Evolutionary conservation across 2,329 filamentous ascomycete species (phyloP).

Genomic region (Blumeria graminis): DNA sequence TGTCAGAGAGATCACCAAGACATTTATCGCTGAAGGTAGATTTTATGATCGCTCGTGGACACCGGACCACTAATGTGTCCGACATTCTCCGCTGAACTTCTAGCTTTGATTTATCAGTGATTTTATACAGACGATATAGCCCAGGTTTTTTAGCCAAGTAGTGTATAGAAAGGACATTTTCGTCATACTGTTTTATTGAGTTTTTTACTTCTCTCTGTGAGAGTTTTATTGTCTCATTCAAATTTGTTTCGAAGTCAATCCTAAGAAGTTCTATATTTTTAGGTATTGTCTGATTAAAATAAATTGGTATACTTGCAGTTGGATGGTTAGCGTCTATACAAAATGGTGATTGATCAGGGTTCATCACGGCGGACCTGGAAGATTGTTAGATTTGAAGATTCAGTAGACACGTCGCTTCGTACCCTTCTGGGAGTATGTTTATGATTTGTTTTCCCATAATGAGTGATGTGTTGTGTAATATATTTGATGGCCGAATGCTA

Average conservation of each 20-base stretch:
- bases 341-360: conserved; percentile 57
- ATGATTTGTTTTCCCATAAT: conserved; percentile 95
- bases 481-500: conserved; percentile 65
- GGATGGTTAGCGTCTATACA: conserved; percentile 46
- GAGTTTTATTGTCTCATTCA: conserved; percentile 59
- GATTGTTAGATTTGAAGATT: conserved; percentile 2
- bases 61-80: conserved; percentile 66
- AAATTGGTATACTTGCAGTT: conserved; percentile 49
- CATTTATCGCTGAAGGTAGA: conserved; percentile 45
- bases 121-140: conserved; percentile 61
- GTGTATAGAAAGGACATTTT: conserved; percentile 37
- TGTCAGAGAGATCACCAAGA: conserved; percentile 64
- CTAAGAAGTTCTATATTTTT: conserved; percentile 74
- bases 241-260: conserved; percentile 58
- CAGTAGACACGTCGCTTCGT: conserved; percentile 11
- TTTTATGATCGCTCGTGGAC: conserved; percentile 55
- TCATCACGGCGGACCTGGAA: conserved; percentile 55
- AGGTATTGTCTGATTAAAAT: conserved; percentile 81
- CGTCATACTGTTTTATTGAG: conserved; percentile 38
- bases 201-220: conserved; percentile 44
- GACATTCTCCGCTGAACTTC: conserved; percentile 58
- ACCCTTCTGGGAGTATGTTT: conserved; percentile 89
- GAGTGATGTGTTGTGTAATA: conserved; percentile 76
- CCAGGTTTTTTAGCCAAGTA: conserved; percentile 67
- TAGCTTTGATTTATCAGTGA: conserved; percentile 81